Conservation (phyloP, 495 filamentous ascomycete genomes). For the Barbatosphaeria neglecta region DNA sequence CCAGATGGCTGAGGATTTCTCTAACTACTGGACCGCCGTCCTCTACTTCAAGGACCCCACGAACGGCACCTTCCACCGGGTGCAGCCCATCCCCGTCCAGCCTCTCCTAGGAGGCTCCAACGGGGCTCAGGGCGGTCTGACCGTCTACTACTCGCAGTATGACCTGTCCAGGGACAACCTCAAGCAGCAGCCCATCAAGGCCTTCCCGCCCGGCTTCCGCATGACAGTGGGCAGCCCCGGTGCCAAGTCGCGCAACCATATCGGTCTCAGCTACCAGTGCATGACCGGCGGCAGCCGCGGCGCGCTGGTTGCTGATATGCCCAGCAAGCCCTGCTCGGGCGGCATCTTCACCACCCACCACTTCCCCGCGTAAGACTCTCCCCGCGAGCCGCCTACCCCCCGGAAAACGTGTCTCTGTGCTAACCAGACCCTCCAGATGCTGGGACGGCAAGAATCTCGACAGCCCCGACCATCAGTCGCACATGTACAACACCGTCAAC, state of each 20-base stretch:
- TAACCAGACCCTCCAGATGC: constrained; percentile 17
- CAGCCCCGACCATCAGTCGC: constrained; percentile 41
- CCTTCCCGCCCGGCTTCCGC: constrained; percentile 34
- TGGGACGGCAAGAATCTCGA: constrained; percentile 52
- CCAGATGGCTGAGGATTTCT: constrained; percentile 22
- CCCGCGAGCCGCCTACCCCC: background rate
- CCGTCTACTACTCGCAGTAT: constrained; percentile 25
- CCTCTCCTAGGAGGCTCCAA: constrained; percentile 16
- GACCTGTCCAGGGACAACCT: constrained; percentile 16
- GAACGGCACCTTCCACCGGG: constrained; percentile 27
- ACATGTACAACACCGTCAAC: constrained; percentile 24
- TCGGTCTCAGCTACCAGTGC: constrained; percentile 38
- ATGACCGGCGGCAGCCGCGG: constrained; percentile 26
- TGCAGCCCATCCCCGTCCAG: constrained; percentile 19
- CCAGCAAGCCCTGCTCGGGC: constrained; percentile 27
- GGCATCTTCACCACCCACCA: constrained; percentile 43
- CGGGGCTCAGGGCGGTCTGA: constrained; percentile 23
- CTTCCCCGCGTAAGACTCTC: constrained; percentile 28
- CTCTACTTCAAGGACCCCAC: constrained; percentile 26
- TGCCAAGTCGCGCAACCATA: constrained; percentile 14
- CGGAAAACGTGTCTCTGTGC: background rate
- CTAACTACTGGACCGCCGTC: constrained; percentile 28
- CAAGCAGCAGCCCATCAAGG: constrained; percentile 15
- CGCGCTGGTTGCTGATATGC: constrained; percentile 33
- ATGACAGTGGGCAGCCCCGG: constrained; percentile 40